These are phyloP conservation scores for Phylloporus arenicola DNA, from an alignment of 768 basidiomycete species.

Conservation along the genomic window DNA sequence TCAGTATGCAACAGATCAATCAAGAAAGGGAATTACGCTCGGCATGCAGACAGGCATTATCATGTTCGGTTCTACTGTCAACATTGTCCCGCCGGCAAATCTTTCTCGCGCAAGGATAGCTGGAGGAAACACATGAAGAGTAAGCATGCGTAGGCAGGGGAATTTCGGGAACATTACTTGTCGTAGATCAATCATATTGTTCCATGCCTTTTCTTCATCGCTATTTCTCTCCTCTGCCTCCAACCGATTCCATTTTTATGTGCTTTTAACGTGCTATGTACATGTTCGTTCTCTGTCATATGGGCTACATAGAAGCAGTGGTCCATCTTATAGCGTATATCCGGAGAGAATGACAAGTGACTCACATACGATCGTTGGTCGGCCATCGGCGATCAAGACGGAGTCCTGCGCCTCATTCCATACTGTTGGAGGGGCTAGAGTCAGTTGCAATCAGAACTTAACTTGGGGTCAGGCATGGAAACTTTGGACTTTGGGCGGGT, in stretches of 20 bases:
- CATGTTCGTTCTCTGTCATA: neutral
- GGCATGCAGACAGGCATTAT: constrained; percentile 19
- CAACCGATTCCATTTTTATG: neutral
- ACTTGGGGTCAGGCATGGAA: too few species aligned
- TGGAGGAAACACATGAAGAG: constrained; percentile 7
- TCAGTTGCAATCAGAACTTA: too few species aligned
- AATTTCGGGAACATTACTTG: neutral
- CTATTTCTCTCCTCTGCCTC: too few species aligned
- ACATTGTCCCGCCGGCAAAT: constrained; percentile 4
- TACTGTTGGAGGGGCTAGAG: too few species aligned
- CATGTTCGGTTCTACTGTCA: constrained; percentile 10
- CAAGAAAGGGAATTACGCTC: constrained; percentile 13
- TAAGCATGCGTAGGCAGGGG: constrained; percentile 1
- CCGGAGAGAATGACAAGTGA: neutral
- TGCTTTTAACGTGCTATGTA: neutral
- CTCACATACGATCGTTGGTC: neutral
- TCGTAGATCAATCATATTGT: too few species aligned
- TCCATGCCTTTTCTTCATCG: too few species aligned
- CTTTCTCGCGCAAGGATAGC: constrained; percentile 23
- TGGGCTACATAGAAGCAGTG: too few species aligned
- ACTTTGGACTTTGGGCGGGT: neutral
- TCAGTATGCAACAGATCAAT: neutral
- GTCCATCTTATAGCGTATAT: neutral
- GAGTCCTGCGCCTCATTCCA: neutral
- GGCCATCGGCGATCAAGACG: neutral